Evolutionary conservation across 2,329 filamentous ascomycete species (phyloP).

Genomic region (Lachnellula cervina): DNA sequence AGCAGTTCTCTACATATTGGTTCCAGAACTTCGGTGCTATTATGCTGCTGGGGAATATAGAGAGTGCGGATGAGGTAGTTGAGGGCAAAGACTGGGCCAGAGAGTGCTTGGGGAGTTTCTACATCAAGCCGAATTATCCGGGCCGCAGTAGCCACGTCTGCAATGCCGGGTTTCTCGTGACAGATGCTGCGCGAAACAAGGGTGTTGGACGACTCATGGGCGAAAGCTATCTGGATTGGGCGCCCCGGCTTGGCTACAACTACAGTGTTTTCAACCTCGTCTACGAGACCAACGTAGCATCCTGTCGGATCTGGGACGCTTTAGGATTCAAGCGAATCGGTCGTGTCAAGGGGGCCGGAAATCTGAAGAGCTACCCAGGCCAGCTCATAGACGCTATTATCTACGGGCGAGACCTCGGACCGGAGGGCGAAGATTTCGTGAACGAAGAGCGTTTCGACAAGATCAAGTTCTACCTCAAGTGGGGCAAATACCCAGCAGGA

Average conservation of each 20-base stretch:
- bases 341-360: conserved; percentile 52
- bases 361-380: conserved; percentile 45
- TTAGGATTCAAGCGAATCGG: conserved; percentile 71
- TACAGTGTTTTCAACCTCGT: conserved; percentile 74
- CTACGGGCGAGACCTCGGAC: conserved; percentile 51
- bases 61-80: conserved; percentile 44
- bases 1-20: conserved; percentile 65
- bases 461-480: conserved; percentile 95
- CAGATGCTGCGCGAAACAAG: conserved; percentile 49
- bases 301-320: conserved; percentile 68
- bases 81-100: conserved; percentile 57
- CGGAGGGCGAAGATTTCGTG: conserved; percentile 73
- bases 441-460: conserved; percentile 98
- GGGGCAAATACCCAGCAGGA: conserved; percentile 86
- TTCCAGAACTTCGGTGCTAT: conserved; percentile 69
- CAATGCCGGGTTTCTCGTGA: conserved; percentile 58
- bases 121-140: conserved; percentile 70
- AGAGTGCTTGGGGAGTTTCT: conserved; percentile 65
- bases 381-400: conserved; percentile 55
- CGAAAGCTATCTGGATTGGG: conserved; percentile 54
- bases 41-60: conserved; percentile 63
- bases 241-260: conserved; percentile 58
- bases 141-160: conserved; percentile 70
- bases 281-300: conserved; percentile 69
- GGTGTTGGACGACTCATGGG: conserved; percentile 53